These are phyloP conservation scores for Sequoiadendron giganteum DNA, from an alignment of 75 land plant species.

Conservation along the genomic window DNA sequence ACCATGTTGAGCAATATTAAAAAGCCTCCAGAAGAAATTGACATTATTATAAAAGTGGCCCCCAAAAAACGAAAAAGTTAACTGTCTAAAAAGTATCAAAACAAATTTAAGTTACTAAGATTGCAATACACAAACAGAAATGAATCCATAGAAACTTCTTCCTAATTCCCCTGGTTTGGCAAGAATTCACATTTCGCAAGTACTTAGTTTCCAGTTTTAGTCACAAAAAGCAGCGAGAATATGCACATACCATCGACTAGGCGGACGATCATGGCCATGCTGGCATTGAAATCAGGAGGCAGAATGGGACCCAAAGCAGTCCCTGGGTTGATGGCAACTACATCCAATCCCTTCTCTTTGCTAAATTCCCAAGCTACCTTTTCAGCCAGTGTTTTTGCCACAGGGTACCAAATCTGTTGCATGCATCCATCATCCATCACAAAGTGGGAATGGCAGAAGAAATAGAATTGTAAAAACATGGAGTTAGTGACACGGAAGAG, in stretches of 20 bases:
- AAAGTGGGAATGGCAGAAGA: neutral
- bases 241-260: slow-evolving; percentile 4
- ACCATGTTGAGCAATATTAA: too few relatives aligned
- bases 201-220: too few relatives aligned
- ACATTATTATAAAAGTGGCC: too few relatives aligned
- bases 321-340: slow-evolving; percentile 34
- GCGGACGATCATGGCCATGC: slow-evolving; percentile 16
- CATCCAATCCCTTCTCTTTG: slow-evolving; percentile 21
- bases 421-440: neutral
- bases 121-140: too few relatives aligned
- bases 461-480: neutral
- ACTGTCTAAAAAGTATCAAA: too few relatives aligned
- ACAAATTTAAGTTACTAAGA: too few relatives aligned
- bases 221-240: neutral
- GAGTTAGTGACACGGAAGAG: neutral
- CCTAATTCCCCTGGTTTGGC: too few relatives aligned
- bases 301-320: slow-evolving; percentile 16
- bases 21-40: too few relatives aligned
- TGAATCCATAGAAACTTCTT: too few relatives aligned
- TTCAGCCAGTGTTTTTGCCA: slow-evolving; percentile 34
- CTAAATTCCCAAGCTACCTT: slow-evolving; percentile 36
- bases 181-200: too few relatives aligned
- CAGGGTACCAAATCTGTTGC: slow-evolving; percentile 21
- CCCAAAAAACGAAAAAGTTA: too few relatives aligned
- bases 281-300: slow-evolving; percentile 26